Evolutionary conservation across 1,284 basidiomycete genomes (phyloP), one percentile per base, ranked within the genome.

Genomic region (Schizophyllum commune): DNA sequence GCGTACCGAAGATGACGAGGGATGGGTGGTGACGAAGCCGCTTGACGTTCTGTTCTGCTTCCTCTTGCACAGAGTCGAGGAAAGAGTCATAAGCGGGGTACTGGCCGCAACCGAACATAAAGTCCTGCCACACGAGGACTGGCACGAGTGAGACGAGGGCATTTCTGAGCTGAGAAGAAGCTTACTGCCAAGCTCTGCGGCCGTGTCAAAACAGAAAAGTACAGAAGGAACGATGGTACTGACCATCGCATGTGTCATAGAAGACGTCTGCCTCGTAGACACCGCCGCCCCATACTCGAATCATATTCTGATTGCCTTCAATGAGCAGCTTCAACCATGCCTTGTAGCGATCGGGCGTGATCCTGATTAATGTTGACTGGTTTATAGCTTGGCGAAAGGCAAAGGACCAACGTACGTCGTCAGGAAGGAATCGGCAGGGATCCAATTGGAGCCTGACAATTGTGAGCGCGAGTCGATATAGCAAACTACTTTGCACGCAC

Each of bases 61-160:
- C 92, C 52, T 79, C 71, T 64, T 80, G 75, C 4, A 92, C 85
- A 11, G 82, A 85, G 52, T 80, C 77, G 32, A 91, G 66, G 64
- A 92, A 91, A 4, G 83, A 80, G 61, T 89, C 82, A 65, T 92
- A 84, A 3, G 88, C 91, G 0, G 92, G 92, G 69, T 94, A 94
- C 80, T 85, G 81, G 39, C 91, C 92, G 69, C 92, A 94, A 17
- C 86, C 91, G 70, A 94, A 94, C 83, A 89, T 86, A 71, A 94
- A 92, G 72, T 94, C 92, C 74, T 93, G 91, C 92, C 92, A 94
- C 20, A 93, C 89, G 47, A 93, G 79, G 60, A 94, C 86, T 89
- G 63, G 69, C 77, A 53, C 4, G 55, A 39, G 61, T 13, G 52
- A 65, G 54, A 61, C 34, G 39, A 57, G 15, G 20, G 19, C n/a